These are phyloP conservation scores for Phoma sp. DNA, from an alignment of 2,329 filamentous ascomycete species.

Conservation along the genomic window DNA sequence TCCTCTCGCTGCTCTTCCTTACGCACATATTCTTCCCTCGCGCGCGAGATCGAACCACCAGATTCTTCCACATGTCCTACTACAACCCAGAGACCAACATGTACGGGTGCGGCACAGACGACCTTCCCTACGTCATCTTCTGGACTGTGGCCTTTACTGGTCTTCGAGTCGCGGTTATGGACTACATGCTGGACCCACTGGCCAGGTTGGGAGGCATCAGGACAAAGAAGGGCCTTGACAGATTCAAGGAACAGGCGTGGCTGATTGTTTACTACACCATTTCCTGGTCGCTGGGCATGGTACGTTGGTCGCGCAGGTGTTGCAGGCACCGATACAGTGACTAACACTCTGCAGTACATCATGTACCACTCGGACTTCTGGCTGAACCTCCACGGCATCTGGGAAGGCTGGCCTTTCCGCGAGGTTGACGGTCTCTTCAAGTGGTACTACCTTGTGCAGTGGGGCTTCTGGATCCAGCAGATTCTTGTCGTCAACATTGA, in stretches of 20 bases:
- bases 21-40: slow-evolving; percentile 83
- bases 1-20: slow-evolving; percentile 81
- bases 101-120: slow-evolving; percentile 80
- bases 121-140: slow-evolving; percentile 76
- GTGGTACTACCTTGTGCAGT: slow-evolving; percentile 87
- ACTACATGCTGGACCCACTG: slow-evolving; percentile 82
- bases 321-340: neutral
- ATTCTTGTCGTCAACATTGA: slow-evolving; percentile 94
- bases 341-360: slow-evolving; percentile 68
- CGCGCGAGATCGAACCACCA: slow-evolving; percentile 77
- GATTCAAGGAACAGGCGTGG: slow-evolving; percentile 96
- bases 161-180: slow-evolving; percentile 82
- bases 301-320: slow-evolving; percentile 50
- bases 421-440: slow-evolving; percentile 79
- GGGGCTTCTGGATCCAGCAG: slow-evolving; percentile 93
- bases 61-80: slow-evolving; percentile 89
- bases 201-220: slow-evolving; percentile 75
- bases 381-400: slow-evolving; percentile 77
- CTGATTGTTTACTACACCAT: slow-evolving; percentile 80
- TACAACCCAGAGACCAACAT: slow-evolving; percentile 70
- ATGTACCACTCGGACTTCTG: slow-evolving; percentile 79
- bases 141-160: slow-evolving; percentile 88
- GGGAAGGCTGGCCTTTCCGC: slow-evolving; percentile 83
- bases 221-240: slow-evolving; percentile 75
- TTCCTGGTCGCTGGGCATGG: slow-evolving; percentile 85